Conservation (phyloP, 208 protist species). For the Leishmania gerbilli region DNA sequence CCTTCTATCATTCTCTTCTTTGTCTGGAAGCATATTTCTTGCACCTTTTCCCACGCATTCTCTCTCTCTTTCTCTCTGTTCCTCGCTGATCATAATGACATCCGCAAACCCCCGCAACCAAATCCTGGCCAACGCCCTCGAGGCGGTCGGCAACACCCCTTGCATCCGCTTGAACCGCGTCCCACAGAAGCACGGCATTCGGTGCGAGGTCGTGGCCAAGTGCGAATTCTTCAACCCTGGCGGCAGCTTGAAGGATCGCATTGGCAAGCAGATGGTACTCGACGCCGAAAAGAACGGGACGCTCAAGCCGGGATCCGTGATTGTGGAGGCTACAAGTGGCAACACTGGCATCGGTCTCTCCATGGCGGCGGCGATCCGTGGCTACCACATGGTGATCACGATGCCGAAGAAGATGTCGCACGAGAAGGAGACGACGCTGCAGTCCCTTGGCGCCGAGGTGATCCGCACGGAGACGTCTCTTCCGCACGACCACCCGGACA, state of each 20-base stretch:
- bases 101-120: slow-evolving; percentile 20
- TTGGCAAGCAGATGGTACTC: slow-evolving; percentile 95
- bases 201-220: slow-evolving; percentile 92
- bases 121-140: slow-evolving; percentile 65
- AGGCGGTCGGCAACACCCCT: slow-evolving; percentile 86
- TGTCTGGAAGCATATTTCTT: neutral
- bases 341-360: slow-evolving; percentile 97
- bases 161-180: slow-evolving; percentile 88
- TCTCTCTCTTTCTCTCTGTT: neutral
- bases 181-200: slow-evolving; percentile 67
- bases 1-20: neutral
- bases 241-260: slow-evolving; percentile 98
- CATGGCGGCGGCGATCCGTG: slow-evolving; percentile 93
- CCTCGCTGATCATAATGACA: slow-evolving; percentile 4
- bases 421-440: slow-evolving; percentile 95
- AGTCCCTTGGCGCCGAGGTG: slow-evolving; percentile 95
- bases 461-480: slow-evolving; percentile 97
- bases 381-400: slow-evolving; percentile 97
- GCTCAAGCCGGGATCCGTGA: slow-evolving; percentile 93
- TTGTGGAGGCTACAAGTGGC: slow-evolving; percentile 98
- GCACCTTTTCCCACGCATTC: neutral
- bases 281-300: slow-evolving; percentile 93
- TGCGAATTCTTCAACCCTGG: slow-evolving; percentile 93
- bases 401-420: slow-evolving; percentile 99
- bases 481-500: slow-evolving; percentile 95